Percentiles rank a stretch among this genome's conserved stretches.
Evolutionary conservation across 1,139 yeast genomes (phyloP).

Genomic region (Barnettozyma hawaiiensis): DNA sequence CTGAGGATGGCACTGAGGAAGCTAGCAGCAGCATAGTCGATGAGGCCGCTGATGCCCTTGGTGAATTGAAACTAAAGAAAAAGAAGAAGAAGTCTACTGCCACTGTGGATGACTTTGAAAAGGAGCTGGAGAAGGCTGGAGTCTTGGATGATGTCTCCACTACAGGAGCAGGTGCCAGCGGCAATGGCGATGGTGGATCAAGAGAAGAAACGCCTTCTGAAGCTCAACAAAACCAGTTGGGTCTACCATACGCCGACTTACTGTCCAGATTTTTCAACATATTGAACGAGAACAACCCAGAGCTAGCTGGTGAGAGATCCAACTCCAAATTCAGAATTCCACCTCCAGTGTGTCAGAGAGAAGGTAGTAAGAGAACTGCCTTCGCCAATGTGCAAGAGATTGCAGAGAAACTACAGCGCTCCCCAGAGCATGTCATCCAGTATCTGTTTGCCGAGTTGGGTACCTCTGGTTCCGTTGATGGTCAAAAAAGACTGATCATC

Average conservation of each 20-base stretch:
- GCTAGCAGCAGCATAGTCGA: slow-evolving; percentile 36
- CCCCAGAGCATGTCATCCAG: slow-evolving; percentile 95
- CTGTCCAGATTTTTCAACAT: slow-evolving; percentile 80
- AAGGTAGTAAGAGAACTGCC: slow-evolving; percentile 93
- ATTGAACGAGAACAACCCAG: slow-evolving; percentile 92
- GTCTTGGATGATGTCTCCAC: slow-evolving; percentile 36
- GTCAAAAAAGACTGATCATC: slow-evolving; percentile 91
- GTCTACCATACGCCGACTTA: slow-evolving; percentile 71
- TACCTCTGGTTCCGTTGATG: slow-evolving; percentile 98
- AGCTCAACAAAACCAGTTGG: slow-evolving; percentile 39
- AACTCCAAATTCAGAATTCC: slow-evolving; percentile 95
- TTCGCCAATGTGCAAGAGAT: slow-evolving; percentile 95
- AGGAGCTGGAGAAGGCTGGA: slow-evolving; percentile 88
- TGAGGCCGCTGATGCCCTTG: slow-evolving; percentile 58
- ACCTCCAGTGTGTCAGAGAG: slow-evolving; percentile 95
- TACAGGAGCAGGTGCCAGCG: too few species aligned
- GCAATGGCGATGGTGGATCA: slow-evolving; percentile 21
- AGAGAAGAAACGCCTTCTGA: slow-evolving; percentile 31
- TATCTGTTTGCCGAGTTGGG: slow-evolving; percentile 97
- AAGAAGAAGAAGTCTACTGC: slow-evolving; percentile 61
- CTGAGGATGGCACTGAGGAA: slow-evolving; percentile 25
- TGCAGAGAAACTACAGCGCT: slow-evolving; percentile 89
- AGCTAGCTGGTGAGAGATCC: slow-evolving; percentile 92
- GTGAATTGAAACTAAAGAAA: slow-evolving; percentile 75
- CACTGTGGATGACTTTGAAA: slow-evolving; percentile 75